Base-by-base conservation (phyloP, 352 stramenopile species). In the Phytophthora pini region DNA sequence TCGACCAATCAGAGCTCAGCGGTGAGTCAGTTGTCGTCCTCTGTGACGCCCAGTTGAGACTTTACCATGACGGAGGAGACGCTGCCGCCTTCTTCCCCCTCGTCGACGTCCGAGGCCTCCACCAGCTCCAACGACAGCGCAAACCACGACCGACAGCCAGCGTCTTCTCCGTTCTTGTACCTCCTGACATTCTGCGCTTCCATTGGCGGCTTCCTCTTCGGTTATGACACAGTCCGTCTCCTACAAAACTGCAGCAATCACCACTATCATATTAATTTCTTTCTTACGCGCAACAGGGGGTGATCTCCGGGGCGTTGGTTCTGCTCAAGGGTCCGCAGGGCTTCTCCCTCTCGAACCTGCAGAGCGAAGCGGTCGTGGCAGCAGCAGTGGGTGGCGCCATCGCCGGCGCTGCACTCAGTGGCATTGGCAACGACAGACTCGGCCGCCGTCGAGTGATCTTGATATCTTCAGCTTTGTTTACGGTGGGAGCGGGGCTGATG, bases 171-270 rank as follows among this genome's bases (percentile, higher is more conserved):
- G 10, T 88, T 80, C 48, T 64, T 93, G 26, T 89, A 85, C 17
- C 59, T 92, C 20, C 73, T 94, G 32, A 94, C 81, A 45, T 64
- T 76, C 61, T 89, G 80, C 61, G 80, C 85, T 9, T 88, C 85
- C 17, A 84, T 92, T 61, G 83, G 85, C 38, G 85, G 85, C 59
- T 94, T 94, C 68, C 79, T 94, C 56, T 94, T 94, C 55, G 86
- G 82, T 47, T 94, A 94, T 72, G 86, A 94, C 71, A 94, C 86
- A 40, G 76, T 85, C 5, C 15, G 60, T 65, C 48, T 87, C 80
- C 22, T 39, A 24, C 24, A 45, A 46, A 38, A 29, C 29, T 32
- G 11, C n/a, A 29, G 5, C 50, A 34, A 2, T n/a, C 29, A 51
- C 26, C 29, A 51, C 26, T 56, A n/a, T 39, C 22, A 26, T 60